Base-by-base conservation (phyloP, 2,329 filamentous ascomycete species). In the Ophiostoma sp. region DNA sequence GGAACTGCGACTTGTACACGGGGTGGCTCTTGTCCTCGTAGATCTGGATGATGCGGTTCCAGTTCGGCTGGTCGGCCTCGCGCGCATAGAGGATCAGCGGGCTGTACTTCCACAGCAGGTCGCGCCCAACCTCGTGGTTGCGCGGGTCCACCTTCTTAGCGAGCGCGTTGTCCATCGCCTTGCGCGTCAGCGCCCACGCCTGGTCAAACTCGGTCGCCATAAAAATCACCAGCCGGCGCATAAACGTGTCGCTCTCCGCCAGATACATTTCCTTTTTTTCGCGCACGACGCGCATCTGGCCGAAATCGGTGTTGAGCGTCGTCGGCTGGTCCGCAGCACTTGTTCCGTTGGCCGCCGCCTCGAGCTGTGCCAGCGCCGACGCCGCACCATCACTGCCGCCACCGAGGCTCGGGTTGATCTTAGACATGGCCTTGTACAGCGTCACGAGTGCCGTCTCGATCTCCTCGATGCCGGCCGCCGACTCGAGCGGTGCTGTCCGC, bases 241-340 rank as follows among this genome's bases (percentile, higher is more conserved):
- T 84, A 76, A 98, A 97, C 67, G 85, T 79, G 36, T 84, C 81
- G 72, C 89, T 92, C 76, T 96, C 91, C 14, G 87, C 83, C 68
- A 89, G 82, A 75, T 97, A 99, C 76, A 92, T 89, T 71, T 96
- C 90, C 77, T 93, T 95, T 84, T 97, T 97, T 77, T 98, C 93
- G 73, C 93, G 91, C 40, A 99, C 87, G 55, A 96, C 93, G 67
- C 91, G 88, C 94, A 99, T 98, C 73, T 92, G 89, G 45, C 91
- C 92, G 71, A 89, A 92, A 74, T 92, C 90, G 66, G 85, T 88
- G n/a, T n/a, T 63, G 36, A 63, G 60, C 40, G 63, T 45, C 40
- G 62, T 16, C 5, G 62, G 4, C 40, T n/a, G 40, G 16, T 45
- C 62, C 12, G 90, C 85, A 4, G 42, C 44, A 4, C 12, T 9